Base-by-base conservation (phyloP, 163 green algal genomes). In the Picocystis sp. region DNA sequence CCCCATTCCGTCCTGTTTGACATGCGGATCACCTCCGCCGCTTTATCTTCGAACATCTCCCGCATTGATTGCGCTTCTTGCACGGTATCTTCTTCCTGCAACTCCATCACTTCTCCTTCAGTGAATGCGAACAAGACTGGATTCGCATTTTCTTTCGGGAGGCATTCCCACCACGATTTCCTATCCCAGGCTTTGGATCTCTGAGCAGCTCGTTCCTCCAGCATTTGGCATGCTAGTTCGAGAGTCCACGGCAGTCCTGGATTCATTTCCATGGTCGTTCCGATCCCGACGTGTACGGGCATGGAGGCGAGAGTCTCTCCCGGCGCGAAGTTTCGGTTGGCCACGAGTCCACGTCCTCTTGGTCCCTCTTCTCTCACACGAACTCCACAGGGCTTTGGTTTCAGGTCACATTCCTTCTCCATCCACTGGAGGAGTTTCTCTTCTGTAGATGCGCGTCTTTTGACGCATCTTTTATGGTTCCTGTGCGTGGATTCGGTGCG, bases 261-360 rank as follows among this genome's bases (percentile, higher is more conserved):
- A 49, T 72, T 45, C 14, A 29, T 22, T 25, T 22, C 13, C 19
- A 49, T 47, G 25, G 44, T 23, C 22, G 47, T 24, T 21, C 45
- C 45, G 72, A 75, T 21, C 70, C 62, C 1, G 61, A 54, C 0
- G 53, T 50, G 5, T 63, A 53, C 10, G 62, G 62, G 15, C 29
- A 78, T 62, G 14, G 56, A 66, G 19, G 75, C 53, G 6, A 78
- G 34, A 13, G 60, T 54, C 44, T 75, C 63, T 17, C 60, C 67
- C 1, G 63, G 47, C 1, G 17, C 56, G 17, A 74, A 33, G 43
- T 71, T 58, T 3, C 19, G 24, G 1, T 48, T 5, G 0, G 66
- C 62, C 13, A 70, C 43, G 3, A 73, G 46, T 46, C 64, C 67
- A 3, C 51, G 57, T 24, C 52, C 48, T 52, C 14, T 59, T 12